phyloP scores from a whole-genome alignment of 2,329 filamentous ascomycete genomes.

The Cephalotrichum gorgonifer region DNA sequence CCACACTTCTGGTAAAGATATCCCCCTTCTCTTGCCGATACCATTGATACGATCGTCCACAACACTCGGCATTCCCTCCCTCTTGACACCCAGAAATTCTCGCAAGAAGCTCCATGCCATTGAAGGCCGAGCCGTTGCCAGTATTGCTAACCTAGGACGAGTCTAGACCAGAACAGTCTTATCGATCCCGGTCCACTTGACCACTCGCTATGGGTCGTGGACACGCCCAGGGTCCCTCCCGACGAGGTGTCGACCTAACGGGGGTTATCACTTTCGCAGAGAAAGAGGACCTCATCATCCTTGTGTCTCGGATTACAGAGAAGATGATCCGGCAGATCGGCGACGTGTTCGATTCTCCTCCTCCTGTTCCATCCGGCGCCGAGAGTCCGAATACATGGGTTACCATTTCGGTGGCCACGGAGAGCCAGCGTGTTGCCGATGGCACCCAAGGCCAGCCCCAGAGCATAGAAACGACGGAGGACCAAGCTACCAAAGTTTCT shows the following conservation, averaged over 20 bases:
- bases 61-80: too few relatives aligned
- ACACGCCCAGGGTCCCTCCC: conserved; percentile 21
- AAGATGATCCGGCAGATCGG: conserved; percentile 42
- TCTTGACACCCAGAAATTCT: too few relatives aligned
- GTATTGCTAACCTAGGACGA: neutral
- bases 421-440: neutral
- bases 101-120: too few relatives aligned
- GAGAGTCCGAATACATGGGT: conserved; percentile 21
- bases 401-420: conserved; percentile 7
- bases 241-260: conserved; percentile 40
- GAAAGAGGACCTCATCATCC: conserved; percentile 38
- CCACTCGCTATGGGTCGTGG: conserved; percentile 26
- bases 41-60: too few relatives aligned
- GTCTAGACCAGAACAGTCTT: neutral
- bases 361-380: conserved; percentile 18
- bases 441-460: conserved; percentile 12
- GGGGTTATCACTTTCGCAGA: conserved; percentile 35
- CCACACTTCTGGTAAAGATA: too few relatives aligned
- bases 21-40: too few relatives aligned
- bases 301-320: conserved; percentile 43
- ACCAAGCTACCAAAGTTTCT: neutral
- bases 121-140: too few relatives aligned
- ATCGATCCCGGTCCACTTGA: neutral
- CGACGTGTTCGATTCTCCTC: conserved; percentile 39
- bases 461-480: conserved; percentile 16